Evolutionary conservation across 129 eudicot species (phyloP).

Genomic region (Flaveria sonorensis): DNA sequence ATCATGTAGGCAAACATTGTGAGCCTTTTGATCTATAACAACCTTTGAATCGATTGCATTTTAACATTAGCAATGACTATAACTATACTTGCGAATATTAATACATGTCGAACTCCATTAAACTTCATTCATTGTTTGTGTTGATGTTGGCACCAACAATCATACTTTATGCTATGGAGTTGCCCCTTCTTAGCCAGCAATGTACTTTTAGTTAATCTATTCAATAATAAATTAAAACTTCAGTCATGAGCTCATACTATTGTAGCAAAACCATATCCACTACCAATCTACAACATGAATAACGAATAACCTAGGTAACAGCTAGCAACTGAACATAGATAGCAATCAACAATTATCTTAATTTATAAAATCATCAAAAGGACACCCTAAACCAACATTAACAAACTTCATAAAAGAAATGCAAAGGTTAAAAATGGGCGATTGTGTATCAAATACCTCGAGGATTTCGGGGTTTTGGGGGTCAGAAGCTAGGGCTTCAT

Average conservation of each 20-base stretch:
- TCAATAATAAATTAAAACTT: too few relatives aligned
- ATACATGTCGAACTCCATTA: too few relatives aligned
- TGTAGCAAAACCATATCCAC: conserved; percentile 2
- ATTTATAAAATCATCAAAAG: conserved; percentile 7
- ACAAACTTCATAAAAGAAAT: not conserved
- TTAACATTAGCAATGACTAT: too few relatives aligned
- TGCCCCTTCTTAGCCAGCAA: too few relatives aligned
- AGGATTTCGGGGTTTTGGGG: conserved; percentile 76
- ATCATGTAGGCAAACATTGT: too few relatives aligned
- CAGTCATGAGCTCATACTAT: not conserved
- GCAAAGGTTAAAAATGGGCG: not conserved
- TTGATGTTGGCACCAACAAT: too few relatives aligned
- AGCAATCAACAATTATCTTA: not conserved
- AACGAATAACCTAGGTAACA: conserved; percentile 2
- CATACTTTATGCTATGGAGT: too few relatives aligned
- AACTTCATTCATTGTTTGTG: too few relatives aligned
- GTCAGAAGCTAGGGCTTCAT: conserved; percentile 70
- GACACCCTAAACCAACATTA: not conserved
- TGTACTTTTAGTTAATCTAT: too few relatives aligned
- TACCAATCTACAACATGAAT: not conserved
- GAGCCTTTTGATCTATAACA: too few relatives aligned
- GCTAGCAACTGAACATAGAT: not conserved
- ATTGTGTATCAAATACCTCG: conserved; percentile 45
- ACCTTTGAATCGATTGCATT: too few relatives aligned
- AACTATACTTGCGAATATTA: too few relatives aligned